Conservation (phyloP, 2,329 filamentous ascomycete species). For the Cercospora nicotianae region DNA sequence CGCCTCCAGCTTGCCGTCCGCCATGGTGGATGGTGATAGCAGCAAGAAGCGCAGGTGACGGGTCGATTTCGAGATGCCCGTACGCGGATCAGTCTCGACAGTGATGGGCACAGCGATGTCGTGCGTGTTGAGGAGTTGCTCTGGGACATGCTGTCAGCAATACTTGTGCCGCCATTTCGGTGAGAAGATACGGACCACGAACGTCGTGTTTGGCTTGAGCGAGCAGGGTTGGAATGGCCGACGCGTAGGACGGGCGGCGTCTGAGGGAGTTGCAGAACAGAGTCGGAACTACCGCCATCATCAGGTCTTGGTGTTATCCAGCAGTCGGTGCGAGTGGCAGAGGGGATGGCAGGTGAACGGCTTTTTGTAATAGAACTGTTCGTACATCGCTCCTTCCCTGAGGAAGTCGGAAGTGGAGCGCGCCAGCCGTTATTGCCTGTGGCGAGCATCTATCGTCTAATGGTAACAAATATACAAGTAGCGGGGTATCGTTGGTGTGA, state of each 20-base stretch:
- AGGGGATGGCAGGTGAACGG: background rate
- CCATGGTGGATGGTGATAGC: slow-evolving; percentile 32
- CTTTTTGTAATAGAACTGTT: background rate
- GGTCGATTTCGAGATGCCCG: slow-evolving; percentile 12
- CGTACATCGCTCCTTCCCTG: background rate
- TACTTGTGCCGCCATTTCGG: background rate
- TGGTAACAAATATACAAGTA: slow-evolving; percentile 10
- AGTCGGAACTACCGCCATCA: slow-evolving; percentile 5
- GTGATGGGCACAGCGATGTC: slow-evolving; percentile 38
- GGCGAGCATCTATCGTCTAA: background rate
- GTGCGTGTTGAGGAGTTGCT: slow-evolving; percentile 39
- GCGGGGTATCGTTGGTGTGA: slow-evolving; percentile 23
- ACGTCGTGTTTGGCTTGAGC: slow-evolving; percentile 29
- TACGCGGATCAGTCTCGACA: slow-evolving; percentile 7
- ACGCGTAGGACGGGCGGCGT: slow-evolving; percentile 41
- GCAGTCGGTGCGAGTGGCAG: background rate
- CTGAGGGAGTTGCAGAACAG: slow-evolving; percentile 48
- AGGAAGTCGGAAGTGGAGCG: background rate
- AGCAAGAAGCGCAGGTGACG: slow-evolving; percentile 36
- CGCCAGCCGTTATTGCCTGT: background rate
- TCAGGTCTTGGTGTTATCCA: background rate
- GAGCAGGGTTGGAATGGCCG: slow-evolving; percentile 39
- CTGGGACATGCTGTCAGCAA: slow-evolving; percentile 25
- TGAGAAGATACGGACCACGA: slow-evolving; percentile 32
- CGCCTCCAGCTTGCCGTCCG: slow-evolving; percentile 20